Evolutionary conservation across 441 rosid genomes (phyloP), one percentile per base, ranked within the genome.

Genomic region (Jatropha multifida): DNA sequence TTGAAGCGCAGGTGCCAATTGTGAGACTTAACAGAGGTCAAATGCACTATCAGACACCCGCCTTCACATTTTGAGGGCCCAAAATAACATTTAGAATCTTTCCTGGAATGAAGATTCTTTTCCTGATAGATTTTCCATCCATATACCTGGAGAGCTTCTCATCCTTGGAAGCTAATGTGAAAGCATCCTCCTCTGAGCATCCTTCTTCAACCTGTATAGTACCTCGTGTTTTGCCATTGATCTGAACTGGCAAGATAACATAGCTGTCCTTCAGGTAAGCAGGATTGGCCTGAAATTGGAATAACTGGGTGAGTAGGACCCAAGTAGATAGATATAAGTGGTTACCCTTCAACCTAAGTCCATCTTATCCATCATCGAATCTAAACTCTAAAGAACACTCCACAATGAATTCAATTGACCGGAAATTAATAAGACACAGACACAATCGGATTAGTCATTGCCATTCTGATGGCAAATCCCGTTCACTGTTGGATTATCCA

Each of bases 211-310:
- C 88, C 80, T 86, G 86, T 78, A 96, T 86, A 71, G 98, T 90
- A 68, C 99, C 99, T 85, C 97, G 82, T 9, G 90, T 96, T 88
- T 90, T 96, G 74, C 99, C 99, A 32, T 93, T 96, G 79, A 96
- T 92, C 90, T 96, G 99, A 81, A 96, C 91, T 14, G 98, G 98
- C 44, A 96, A 89, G 14, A 83, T 83, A 18, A 90, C 72, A 23
- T 81, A 82, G 15, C 88, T 79, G 81, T 93, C 94, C 86, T 86
- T 92, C 81, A 96, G 76, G 87, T 86, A 92, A 13, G 42, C 81
- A 1, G 90, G 88, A 84, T 90, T 81, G 13, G 88, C 97, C 99
- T 92, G 90, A 83, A 82, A 69, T 48, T 42, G 26, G 60, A 68
- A 64, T 9, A 13, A 68, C 54, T 42, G 63, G 26, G 73, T 37